A percentile compares a stretch with the other conserved stretches of the same genome.
Evolutionary conservation across 257 asterid genomes (phyloP).

Genomic region (Nicotiana noctiflora): DNA sequence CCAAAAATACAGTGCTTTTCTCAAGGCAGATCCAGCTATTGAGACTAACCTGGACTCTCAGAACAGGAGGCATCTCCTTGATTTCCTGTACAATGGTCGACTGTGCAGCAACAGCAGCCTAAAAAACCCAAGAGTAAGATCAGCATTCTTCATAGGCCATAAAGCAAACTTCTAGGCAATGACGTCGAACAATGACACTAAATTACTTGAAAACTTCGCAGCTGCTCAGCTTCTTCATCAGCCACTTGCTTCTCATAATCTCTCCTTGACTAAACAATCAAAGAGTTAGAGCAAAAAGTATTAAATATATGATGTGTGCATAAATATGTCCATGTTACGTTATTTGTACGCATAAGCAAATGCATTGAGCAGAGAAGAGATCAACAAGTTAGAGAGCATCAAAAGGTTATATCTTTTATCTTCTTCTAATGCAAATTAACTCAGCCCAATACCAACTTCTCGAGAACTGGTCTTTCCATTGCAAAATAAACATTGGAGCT

Average conservation of each 20-base stretch:
- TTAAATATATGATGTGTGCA: neutral
- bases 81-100: constrained; percentile 45
- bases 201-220: constrained; percentile 72
- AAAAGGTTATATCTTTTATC: neutral
- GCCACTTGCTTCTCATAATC: constrained; percentile 75
- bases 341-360: neutral
- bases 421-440: neutral
- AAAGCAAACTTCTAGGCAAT: neutral
- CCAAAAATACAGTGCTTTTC: neutral
- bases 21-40: neutral
- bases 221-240: constrained; percentile 71
- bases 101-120: constrained; percentile 90
- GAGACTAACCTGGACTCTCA: constrained; percentile 43
- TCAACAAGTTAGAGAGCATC: neutral
- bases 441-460: neutral
- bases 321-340: neutral
- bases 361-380: neutral
- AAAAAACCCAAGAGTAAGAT: constrained; percentile 11
- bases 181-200: neutral
- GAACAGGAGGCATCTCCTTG: constrained; percentile 54
- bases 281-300: constrained; percentile 17
- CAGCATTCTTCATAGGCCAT: constrained; percentile 6
- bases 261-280: constrained; percentile 55
- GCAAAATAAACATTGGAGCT: neutral
- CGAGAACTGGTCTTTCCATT: neutral